Base-by-base conservation (phyloP, 2,329 filamentous ascomycete species). In the Coniella lustricola region DNA sequence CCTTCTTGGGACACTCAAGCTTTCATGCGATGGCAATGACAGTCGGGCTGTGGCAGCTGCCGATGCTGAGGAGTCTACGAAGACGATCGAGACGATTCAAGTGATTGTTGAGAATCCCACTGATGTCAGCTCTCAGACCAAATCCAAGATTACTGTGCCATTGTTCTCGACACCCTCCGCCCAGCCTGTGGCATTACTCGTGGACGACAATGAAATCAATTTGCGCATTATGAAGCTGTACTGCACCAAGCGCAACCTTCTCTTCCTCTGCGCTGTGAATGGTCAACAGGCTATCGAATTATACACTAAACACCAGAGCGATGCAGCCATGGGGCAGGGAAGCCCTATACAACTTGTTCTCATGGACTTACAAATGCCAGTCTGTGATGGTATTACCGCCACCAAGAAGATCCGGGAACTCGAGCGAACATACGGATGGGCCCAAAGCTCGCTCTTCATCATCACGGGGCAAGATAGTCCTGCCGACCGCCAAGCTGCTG, bases 121-220 rank as follows among this genome's bases (percentile, higher is more conserved):
- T n/a, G n/a, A n/a, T n/a, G n/a, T n/a, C n/a, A n/a, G n/a, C n/a
- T n/a, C n/a, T n/a, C n/a, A n/a, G n/a, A n/a, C n/a, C 25, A 10
- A 29, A 10, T 29, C 25, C 25, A 29, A 29, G 10, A 29, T 29
- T 5, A 29, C 10, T 5, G 25, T 29, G 10, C 25, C 25, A 5
- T 29, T 29, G 25, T 29, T 29, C 25, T 29, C 25, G 5, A 13
- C 32, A 2, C 38, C 47, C 1, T 33, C 38, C 3, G 18, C 25
- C 7, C 36, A 45, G 10, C 62, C 62, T 3, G 48, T 48, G 14
- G 59, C 59, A 0, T 61, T 75, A 0, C 57, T 75, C 1, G 72
- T 74, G 0, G 72, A 75, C 51, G 72, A 74, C 51, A 75, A 75
- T 39, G 47, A 66, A 3, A 68, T 75, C 47, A 75, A 75, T 18